A percentile compares a stretch with the other conserved stretches of the same genome.
These are phyloP conservation scores for Heteromeles arbutifolia DNA, from an alignment of 306 rosid species.

Conservation along the genomic window DNA sequence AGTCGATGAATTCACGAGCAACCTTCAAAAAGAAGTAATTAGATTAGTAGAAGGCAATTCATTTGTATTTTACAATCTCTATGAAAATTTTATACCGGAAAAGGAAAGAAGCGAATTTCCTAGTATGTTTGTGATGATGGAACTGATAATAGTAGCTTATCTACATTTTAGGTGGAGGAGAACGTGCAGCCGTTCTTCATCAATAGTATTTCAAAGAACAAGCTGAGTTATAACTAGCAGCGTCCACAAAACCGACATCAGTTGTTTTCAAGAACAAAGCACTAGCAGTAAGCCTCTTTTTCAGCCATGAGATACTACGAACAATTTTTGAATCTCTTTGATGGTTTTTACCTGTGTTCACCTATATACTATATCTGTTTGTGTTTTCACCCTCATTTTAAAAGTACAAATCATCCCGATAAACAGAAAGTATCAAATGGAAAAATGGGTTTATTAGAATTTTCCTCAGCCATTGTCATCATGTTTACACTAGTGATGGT, in stretches of 20 bases:
- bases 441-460: too few species aligned
- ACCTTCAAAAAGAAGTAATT: conserved; percentile 48
- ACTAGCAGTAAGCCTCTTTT: too few species aligned
- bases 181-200: neutral
- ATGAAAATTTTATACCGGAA: conserved; percentile 5
- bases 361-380: too few species aligned
- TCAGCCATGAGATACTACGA: too few species aligned
- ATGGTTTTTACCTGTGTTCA: too few species aligned
- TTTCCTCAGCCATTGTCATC: neutral
- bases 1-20: conserved; percentile 64
- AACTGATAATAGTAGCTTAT: neutral
- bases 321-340: too few species aligned
- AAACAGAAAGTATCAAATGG: too few species aligned
- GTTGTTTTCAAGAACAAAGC: too few species aligned
- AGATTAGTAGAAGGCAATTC: conserved; percentile 14
- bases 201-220: neutral
- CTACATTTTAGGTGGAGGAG: neutral
- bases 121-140: neutral
- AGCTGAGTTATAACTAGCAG: neutral
- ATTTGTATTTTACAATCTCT: neutral
- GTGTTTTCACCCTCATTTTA: too few species aligned
- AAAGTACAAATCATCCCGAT: too few species aligned
- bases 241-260: too few species aligned
- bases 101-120: neutral
- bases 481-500: neutral